Evolutionary conservation across 768 basidiomycete genomes (phyloP).

Genomic region (Dacryopinax primogenitus): DNA sequence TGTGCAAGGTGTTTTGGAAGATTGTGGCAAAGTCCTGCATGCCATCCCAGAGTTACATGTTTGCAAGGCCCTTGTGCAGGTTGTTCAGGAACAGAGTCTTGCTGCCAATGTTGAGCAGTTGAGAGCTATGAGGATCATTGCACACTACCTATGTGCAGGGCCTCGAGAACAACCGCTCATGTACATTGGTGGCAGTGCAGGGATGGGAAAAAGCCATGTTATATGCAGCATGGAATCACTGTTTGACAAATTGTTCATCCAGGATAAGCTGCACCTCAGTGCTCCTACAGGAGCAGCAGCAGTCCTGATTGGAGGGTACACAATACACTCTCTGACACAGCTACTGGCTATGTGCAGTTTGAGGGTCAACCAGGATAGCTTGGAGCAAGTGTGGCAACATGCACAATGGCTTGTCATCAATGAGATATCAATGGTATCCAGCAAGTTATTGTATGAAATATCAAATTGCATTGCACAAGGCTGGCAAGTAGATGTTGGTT

Average conservation of each 20-base stretch:
- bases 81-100: not conserved
- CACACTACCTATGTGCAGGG: not conserved
- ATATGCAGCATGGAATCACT: not conserved
- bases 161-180: not conserved
- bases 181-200: not conserved
- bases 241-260: not conserved
- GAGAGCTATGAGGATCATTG: not conserved
- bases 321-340: not conserved
- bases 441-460: not conserved
- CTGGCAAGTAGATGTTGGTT: not conserved
- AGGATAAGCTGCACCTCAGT: not conserved
- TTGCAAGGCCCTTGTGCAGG: no score
- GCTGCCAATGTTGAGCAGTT: not conserved
- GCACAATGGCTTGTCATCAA: not conserved
- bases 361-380: not conserved
- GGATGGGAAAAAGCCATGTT: not conserved
- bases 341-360: not conserved
- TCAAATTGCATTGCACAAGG: not conserved
- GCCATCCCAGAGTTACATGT: no score
- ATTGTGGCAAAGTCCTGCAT: no score
- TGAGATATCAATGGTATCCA: not conserved
- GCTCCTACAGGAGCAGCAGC: not conserved
- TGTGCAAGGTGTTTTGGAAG: no score
- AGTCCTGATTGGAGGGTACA: not conserved
- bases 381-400: not conserved